Evolutionary conservation across 495 filamentous ascomycete genomes (phyloP).

Genomic region (Penicillium roqueforti): DNA sequence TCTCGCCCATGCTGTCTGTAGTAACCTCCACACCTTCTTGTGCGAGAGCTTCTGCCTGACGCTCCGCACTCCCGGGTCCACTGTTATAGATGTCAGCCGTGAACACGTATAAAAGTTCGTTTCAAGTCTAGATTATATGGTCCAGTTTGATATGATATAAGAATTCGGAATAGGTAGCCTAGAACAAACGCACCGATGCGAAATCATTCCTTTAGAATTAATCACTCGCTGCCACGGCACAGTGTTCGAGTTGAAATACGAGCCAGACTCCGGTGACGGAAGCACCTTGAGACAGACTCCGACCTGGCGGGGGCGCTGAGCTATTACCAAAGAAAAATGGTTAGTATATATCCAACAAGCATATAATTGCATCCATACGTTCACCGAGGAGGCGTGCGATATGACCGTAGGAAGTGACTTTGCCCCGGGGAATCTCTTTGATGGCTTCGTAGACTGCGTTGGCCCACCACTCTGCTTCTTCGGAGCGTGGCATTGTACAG

Average conservation of each 20-base stretch:
- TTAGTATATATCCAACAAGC: not conserved
- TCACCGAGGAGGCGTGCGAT: constrained; percentile 76
- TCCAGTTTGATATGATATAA: not conserved
- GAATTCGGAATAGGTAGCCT: not conserved
- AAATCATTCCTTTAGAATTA: constrained; percentile 79
- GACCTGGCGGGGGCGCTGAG: constrained; percentile 73
- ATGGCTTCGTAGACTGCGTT: constrained; percentile 77
- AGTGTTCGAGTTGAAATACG: constrained; percentile 63
- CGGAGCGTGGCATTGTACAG: constrained; percentile 61
- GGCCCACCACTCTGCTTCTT: constrained; percentile 83
- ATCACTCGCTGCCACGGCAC: constrained; percentile 96
- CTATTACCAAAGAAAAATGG: constrained; percentile 27
- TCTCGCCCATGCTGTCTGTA: constrained; percentile 61
- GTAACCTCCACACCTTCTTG: constrained; percentile 67
- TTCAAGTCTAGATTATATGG: not conserved
- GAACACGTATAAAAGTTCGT: not conserved
- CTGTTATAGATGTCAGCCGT: constrained; percentile 34
- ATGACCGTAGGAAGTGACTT: constrained; percentile 85
- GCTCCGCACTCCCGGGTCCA: constrained; percentile 61
- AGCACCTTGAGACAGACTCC: constrained; percentile 86
- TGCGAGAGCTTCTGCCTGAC: constrained; percentile 64
- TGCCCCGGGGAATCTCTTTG: constrained; percentile 76
- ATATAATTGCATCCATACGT: constrained; percentile 52
- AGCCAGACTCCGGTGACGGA: constrained; percentile 40
- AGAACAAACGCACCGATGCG: constrained; percentile 58